Evolutionary conservation across 1,284 basidiomycete genomes (phyloP), one percentile per base, ranked within the genome.

Genomic region (Dichomitus squalens): DNA sequence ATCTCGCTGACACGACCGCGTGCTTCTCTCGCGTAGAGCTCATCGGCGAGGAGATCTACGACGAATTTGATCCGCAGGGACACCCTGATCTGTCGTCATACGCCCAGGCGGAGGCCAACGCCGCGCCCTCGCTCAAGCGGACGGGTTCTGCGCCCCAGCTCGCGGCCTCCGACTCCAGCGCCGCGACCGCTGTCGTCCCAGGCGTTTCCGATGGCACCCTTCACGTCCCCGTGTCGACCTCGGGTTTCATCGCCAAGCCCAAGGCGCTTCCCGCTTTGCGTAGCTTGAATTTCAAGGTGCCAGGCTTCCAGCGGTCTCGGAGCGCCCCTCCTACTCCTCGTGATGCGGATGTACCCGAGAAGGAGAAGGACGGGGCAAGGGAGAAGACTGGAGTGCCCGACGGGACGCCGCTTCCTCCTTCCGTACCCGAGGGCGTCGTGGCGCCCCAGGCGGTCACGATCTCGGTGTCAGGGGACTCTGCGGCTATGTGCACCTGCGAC

Each of bases 11-110:
- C 56, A 27, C 12, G 21, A 53, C 63, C 8, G 61, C 43, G 33
- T 4, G 57, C 3, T 25, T 25, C 56, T 49, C 34, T 34, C 49
- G 18, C 56, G 18, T 66, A 91, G 93, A 94, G 68, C 79, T 95
- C 7, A 93, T 95, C 52, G 92, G 93, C 20, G 92, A 94, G 75
- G 92, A 94, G 66, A 95, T 95, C 49, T 92, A 92, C 63, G 93
- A 95, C 68, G 92, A 95, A 74, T 93, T 92, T 64, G 90, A 92
- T 64, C 76, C 81, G 6, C 83, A 90, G 70, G 88, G 87, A 20
- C 73, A 73, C 29, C 72, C 71, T 20, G 71, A 83, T 61, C 83
- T 85, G 20, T 85, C 85, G 43, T 83, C 82, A 41, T 84, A 86
- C 61, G 76, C 70, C 16, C 62, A 66, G 25, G 57, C 64, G 20